Conservation (phyloP, 139 green algal species). For the Tetratostichococcus sp. region DNA sequence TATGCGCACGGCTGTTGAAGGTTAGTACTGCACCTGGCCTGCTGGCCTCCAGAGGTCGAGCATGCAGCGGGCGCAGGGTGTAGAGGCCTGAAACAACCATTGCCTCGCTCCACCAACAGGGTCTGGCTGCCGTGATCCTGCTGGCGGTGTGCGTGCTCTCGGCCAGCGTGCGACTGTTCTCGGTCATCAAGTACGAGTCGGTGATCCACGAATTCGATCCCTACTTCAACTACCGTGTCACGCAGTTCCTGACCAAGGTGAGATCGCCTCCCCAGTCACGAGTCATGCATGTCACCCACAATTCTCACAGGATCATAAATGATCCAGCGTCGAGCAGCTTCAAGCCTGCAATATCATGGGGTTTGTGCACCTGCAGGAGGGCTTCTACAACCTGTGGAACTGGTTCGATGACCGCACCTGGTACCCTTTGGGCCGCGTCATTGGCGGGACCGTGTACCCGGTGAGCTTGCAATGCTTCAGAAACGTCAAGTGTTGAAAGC, state of each 20-base stretch:
- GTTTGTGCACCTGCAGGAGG: conserved; percentile 21
- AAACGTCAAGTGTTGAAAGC: background rate
- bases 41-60: too few species aligned
- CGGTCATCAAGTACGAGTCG: conserved; percentile 88
- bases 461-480: conserved; percentile 22
- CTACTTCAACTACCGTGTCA: conserved; percentile 88
- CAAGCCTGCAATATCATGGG: too few species aligned
- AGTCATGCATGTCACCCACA: too few species aligned
- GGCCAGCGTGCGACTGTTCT: conserved; percentile 81
- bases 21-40: too few species aligned
- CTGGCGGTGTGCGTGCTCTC: conserved; percentile 63
- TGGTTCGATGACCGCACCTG: conserved; percentile 89
- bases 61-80: too few species aligned
- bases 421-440: conserved; percentile 85
- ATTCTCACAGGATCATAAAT: too few species aligned
- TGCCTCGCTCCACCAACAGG: too few species aligned
- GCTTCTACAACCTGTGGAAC: conserved; percentile 86
- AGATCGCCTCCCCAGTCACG: too few species aligned
- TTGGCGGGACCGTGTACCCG: conserved; percentile 88
- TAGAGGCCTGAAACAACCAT: too few species aligned
- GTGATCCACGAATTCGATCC: conserved; percentile 88
- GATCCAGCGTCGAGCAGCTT: too few species aligned
- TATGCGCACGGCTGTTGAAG: too few species aligned
- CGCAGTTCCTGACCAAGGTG: conserved; percentile 70
- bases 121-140: conserved; percentile 14